These are phyloP conservation scores for Mycena filopes DNA, from an alignment of 768 basidiomycete genomes.

Conservation along the genomic window DNA sequence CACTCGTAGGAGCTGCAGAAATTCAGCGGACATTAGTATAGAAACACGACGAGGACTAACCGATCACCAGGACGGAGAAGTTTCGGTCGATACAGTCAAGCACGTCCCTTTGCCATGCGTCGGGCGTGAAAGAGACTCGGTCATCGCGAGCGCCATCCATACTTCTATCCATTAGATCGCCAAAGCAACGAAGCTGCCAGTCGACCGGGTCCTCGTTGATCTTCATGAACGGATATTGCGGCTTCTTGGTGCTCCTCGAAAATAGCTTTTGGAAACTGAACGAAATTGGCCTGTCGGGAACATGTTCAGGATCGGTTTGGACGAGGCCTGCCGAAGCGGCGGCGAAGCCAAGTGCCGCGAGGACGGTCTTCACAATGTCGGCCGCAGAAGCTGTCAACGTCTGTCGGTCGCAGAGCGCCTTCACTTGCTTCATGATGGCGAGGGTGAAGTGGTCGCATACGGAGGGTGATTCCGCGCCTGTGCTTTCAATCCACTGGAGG, in stretches of 20 bases:
- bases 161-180: slow-evolving; percentile 77
- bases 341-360: slow-evolving; percentile 60
- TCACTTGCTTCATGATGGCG: slow-evolving; percentile 58
- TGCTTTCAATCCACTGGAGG: slow-evolving; percentile 61
- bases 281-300: slow-evolving; percentile 43
- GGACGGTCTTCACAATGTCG: slow-evolving; percentile 50
- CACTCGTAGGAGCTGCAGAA: slow-evolving; percentile 70
- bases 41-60: slow-evolving; percentile 45
- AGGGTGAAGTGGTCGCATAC: slow-evolving; percentile 60
- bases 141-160: slow-evolving; percentile 70
- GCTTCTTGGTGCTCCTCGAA: slow-evolving; percentile 52
- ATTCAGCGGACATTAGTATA: neutral
- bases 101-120: slow-evolving; percentile 77
- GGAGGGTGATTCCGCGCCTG: slow-evolving; percentile 45
- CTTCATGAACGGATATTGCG: slow-evolving; percentile 61
- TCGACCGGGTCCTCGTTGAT: slow-evolving; percentile 65
- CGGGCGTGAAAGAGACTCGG: slow-evolving; percentile 72
- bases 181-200: slow-evolving; percentile 79
- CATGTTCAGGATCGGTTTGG: slow-evolving; percentile 23
- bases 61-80: slow-evolving; percentile 73
- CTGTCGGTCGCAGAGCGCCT: slow-evolving; percentile 52
- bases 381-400: slow-evolving; percentile 48
- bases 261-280: slow-evolving; percentile 71
- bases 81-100: slow-evolving; percentile 70
- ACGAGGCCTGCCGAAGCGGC: slow-evolving; percentile 45